These are phyloP conservation scores for Takakia lepidozioides DNA, from an alignment of 225 moss, liverwort and hornwort species.

Conservation along the genomic window DNA sequence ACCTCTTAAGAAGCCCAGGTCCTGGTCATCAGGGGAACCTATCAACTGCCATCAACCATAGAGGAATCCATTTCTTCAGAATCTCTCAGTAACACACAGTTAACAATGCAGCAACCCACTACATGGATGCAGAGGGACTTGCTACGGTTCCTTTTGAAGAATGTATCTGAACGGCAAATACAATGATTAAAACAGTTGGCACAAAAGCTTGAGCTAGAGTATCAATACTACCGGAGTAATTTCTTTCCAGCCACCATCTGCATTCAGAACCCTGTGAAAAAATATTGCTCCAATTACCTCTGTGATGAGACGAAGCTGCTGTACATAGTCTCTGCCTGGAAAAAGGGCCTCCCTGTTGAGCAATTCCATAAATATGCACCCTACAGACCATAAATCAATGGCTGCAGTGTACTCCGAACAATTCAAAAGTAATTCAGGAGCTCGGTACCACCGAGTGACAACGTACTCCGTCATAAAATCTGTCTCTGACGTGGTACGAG, in stretches of 20 bases:
- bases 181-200: too few relatives aligned
- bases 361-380: conserved; percentile 50
- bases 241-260: too few relatives aligned
- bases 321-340: conserved; percentile 42
- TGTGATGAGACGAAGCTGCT: conserved; percentile 41
- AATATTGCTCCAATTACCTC: conserved; percentile 16
- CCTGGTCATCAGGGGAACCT: conserved; percentile 43
- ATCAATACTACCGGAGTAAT: too few relatives aligned
- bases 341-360: conserved; percentile 41
- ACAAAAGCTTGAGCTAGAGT: too few relatives aligned
- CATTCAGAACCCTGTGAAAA: too few relatives aligned
- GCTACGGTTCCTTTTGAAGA: too few relatives aligned
- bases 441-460: conserved; percentile 45
- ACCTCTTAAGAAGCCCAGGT: conserved; percentile 39
- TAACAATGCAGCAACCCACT: too few relatives aligned
- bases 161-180: too few relatives aligned
- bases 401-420: conserved; percentile 44
- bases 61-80: not conserved
- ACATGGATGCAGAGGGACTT: too few relatives aligned
- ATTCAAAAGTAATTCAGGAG: conserved; percentile 37
- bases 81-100: not conserved
- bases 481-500: conserved; percentile 45
- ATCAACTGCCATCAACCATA: conserved; percentile 18
- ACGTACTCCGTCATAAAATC: conserved; percentile 54
- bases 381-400: conserved; percentile 45